phyloP scores from a whole-genome alignment of 805 yeast species.

The Wickerhamomyces rabaulensis region DNA sequence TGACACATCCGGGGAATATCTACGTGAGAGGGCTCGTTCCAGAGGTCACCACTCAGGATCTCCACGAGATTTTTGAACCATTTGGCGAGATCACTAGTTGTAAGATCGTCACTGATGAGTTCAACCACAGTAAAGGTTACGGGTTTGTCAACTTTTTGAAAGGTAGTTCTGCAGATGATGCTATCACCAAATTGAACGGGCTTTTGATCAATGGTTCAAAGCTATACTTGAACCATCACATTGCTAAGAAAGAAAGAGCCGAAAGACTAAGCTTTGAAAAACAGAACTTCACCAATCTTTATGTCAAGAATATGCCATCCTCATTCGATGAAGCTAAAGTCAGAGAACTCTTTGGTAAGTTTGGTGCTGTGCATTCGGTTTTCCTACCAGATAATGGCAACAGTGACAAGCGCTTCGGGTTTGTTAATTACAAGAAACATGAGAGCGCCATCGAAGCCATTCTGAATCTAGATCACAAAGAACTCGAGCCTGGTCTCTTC shows the following conservation, averaged over 20 bases:
- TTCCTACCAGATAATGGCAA: constrained; percentile 40
- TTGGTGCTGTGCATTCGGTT: constrained; percentile 46
- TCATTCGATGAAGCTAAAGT: constrained; percentile 32
- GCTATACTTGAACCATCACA: constrained; percentile 51
- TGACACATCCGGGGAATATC: constrained; percentile 52
- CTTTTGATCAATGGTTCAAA: constrained; percentile 29
- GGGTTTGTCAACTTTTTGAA: constrained; percentile 63
- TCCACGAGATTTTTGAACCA: constrained; percentile 30
- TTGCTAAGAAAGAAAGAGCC: constrained; percentile 53
- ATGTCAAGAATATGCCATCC: constrained; percentile 43
- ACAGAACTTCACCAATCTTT: constrained; percentile 45
- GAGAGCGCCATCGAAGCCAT: constrained; percentile 43
- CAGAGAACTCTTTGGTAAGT: constrained; percentile 36
- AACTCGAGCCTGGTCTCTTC: constrained; percentile 25
- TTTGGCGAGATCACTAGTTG: constrained; percentile 39
- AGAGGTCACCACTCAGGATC: constrained; percentile 31
- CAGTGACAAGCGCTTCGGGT: constrained; percentile 34
- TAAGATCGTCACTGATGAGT: constrained; percentile 41
- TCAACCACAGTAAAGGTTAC: constrained; percentile 43
- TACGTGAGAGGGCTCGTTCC: constrained; percentile 45
- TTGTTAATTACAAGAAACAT: constrained; percentile 42
- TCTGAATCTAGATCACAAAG: constrained; percentile 40
- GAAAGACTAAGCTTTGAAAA: constrained; percentile 38
- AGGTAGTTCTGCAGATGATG: constrained; percentile 50
- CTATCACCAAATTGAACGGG: constrained; percentile 52